Conservation (phyloP, 75 land plant genomes). For the Cunninghamia lanceolata region DNA sequence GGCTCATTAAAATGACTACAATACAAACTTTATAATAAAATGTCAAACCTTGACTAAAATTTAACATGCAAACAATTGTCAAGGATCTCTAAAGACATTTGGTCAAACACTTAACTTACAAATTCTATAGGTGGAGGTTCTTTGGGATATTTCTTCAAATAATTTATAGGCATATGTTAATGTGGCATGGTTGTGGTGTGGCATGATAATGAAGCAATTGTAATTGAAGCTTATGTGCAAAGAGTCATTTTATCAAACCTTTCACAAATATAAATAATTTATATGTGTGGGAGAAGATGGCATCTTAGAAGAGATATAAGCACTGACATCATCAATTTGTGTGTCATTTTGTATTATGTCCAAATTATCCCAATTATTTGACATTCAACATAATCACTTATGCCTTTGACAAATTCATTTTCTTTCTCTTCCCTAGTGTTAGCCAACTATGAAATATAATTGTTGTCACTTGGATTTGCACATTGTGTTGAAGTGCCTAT, state of each 20-base stretch:
- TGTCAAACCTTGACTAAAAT: too few relatives aligned
- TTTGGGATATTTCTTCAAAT: too few relatives aligned
- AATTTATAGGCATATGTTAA: too few relatives aligned
- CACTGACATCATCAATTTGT: background rate
- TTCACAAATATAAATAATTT: slow-evolving; percentile 30
- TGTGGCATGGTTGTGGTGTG: slow-evolving; percentile 5
- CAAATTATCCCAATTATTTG: background rate
- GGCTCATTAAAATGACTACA: too few relatives aligned
- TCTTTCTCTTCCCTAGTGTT: slow-evolving; percentile 46
- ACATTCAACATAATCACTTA: background rate
- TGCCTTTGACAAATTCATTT: background rate
- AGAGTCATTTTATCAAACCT: slow-evolving; percentile 26
- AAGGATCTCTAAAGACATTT: too few relatives aligned
- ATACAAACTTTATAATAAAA: too few relatives aligned
- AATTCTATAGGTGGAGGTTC: too few relatives aligned
- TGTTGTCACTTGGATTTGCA: too few relatives aligned
- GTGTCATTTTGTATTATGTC: background rate
- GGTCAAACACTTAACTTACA: too few relatives aligned
- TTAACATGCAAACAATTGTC: too few relatives aligned
- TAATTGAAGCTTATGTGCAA: background rate
- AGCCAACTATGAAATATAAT: background rate
- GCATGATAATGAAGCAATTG: background rate
- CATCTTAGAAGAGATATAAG: background rate
- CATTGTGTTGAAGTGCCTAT: too few relatives aligned
- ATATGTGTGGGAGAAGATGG: slow-evolving; percentile 21